Conservation (phyloP, 1,284 basidiomycete genomes). For the Neolentinus lepideus region DNA sequence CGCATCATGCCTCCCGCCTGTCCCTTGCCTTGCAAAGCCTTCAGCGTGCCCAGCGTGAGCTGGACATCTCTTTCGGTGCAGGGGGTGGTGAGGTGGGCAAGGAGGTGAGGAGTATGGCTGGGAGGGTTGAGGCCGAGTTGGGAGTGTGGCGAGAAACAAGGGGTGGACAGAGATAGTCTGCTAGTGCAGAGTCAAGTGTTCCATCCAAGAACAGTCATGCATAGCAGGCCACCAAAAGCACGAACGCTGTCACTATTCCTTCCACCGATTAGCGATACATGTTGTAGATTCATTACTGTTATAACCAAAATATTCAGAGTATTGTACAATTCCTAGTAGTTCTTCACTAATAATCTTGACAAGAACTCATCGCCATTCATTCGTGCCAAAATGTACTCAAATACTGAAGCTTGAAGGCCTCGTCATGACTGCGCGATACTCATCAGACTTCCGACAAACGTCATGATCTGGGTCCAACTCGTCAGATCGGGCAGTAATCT, state of each 20-base stretch:
- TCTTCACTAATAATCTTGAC: too few relatives aligned
- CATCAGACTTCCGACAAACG: slow-evolving; percentile 46
- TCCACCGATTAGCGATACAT: too few relatives aligned
- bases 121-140: slow-evolving; percentile 61
- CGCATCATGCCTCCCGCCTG: slow-evolving; percentile 55
- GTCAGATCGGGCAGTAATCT: background rate
- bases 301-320: background rate
- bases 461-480: slow-evolving; percentile 30
- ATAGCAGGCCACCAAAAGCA: too few relatives aligned
- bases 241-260: too few relatives aligned
- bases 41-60: slow-evolving; percentile 48
- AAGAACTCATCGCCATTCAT: too few relatives aligned
- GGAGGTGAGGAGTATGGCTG: slow-evolving; percentile 46
- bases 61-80: slow-evolving; percentile 57
- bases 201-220: too few relatives aligned
- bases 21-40: slow-evolving; percentile 59
- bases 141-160: slow-evolving; percentile 56
- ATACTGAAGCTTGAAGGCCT: too few relatives aligned
- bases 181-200: too few relatives aligned
- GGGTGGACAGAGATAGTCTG: slow-evolving; percentile 28
- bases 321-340: too few relatives aligned
- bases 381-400: too few relatives aligned
- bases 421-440: slow-evolving; percentile 12
- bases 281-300: too few relatives aligned
- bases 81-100: slow-evolving; percentile 58